Conservation (phyloP, 495 filamentous ascomycete genomes). For the Neurospora hispaniola region DNA sequence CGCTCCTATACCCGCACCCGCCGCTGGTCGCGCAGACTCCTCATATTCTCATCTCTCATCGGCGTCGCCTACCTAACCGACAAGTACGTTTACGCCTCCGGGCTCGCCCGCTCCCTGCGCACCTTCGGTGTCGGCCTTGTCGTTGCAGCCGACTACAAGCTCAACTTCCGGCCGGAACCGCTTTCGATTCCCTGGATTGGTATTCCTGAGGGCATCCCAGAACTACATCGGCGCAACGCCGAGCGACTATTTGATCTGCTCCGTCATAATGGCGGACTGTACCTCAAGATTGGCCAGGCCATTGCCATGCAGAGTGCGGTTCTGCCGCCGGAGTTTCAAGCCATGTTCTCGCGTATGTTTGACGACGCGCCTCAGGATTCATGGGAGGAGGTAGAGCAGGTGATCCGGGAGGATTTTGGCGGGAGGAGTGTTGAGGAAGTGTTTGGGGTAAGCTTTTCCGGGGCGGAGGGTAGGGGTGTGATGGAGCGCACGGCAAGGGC, state of each 20-base stretch:
- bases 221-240: conserved; percentile 72
- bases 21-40: conserved; percentile 65
- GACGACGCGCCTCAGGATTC: conserved; percentile 92
- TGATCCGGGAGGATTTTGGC: conserved; percentile 82
- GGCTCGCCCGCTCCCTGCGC: conserved; percentile 65
- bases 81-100: conserved; percentile 61
- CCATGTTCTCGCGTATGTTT: conserved; percentile 93
- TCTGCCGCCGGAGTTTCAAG: conserved; percentile 84
- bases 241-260: conserved; percentile 71
- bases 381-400: conserved; percentile 81
- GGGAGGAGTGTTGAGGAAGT: conserved; percentile 71
- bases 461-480: conserved; percentile 53
- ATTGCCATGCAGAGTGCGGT: conserved; percentile 97
- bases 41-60: conserved; percentile 48
- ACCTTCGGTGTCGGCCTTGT: conserved; percentile 73
- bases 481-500: conserved; percentile 85
- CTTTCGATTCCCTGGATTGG: conserved; percentile 40
- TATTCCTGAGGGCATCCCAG: conserved; percentile 52
- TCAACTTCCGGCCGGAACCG: conserved; percentile 82
- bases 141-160: conserved; percentile 86
- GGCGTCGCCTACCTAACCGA: conserved; percentile 59
- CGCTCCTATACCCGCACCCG: conserved; percentile 54
- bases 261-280: conserved; percentile 78
- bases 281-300: conserved; percentile 96
- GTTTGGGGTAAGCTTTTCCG: conserved; percentile 72